These are phyloP conservation scores for Microcos paniculata DNA, from an alignment of 345 rosid species.

Conservation along the genomic window DNA sequence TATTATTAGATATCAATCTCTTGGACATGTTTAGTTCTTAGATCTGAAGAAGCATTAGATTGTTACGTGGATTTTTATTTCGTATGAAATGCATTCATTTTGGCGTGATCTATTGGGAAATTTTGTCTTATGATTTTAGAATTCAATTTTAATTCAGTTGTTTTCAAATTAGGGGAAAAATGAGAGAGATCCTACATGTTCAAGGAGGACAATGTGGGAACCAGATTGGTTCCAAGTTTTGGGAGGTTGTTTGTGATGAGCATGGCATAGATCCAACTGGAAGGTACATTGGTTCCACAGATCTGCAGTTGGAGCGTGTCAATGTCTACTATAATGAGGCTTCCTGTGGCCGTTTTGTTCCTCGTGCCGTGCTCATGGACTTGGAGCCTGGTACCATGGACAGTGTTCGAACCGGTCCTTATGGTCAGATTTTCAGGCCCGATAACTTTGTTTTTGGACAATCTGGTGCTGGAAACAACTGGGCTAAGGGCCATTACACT, in stretches of 20 bases:
- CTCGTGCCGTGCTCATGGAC: constrained; percentile 26
- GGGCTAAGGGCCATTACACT: constrained; percentile 24
- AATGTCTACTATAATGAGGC: constrained; percentile 25
- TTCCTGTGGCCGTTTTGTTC: constrained; percentile 19
- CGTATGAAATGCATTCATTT: neutral
- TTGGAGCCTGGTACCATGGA: constrained; percentile 26
- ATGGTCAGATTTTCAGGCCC: constrained; percentile 19
- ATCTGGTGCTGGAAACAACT: constrained; percentile 24
- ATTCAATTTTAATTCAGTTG: neutral
- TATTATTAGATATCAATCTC: neutral
- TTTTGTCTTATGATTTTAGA: neutral
- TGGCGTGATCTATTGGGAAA: neutral
- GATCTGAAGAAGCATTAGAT: neutral
- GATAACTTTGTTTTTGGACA: constrained; percentile 24
- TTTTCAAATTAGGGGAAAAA: constrained; percentile 14
- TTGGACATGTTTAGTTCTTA: neutral
- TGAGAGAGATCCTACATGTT: constrained; percentile 54
- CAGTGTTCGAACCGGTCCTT: constrained; percentile 20
- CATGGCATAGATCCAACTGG: constrained; percentile 22
- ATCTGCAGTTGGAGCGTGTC: constrained; percentile 21
- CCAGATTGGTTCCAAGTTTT: constrained; percentile 25
- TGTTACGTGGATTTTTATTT: neutral
- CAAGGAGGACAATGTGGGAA: constrained; percentile 52
- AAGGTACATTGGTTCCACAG: constrained; percentile 17
- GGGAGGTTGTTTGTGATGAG: constrained; percentile 23